Evolutionary conservation across 1,284 basidiomycete species (phyloP), one percentile per base, ranked within the genome.

Genomic region (Violaceomyces palustris): DNA sequence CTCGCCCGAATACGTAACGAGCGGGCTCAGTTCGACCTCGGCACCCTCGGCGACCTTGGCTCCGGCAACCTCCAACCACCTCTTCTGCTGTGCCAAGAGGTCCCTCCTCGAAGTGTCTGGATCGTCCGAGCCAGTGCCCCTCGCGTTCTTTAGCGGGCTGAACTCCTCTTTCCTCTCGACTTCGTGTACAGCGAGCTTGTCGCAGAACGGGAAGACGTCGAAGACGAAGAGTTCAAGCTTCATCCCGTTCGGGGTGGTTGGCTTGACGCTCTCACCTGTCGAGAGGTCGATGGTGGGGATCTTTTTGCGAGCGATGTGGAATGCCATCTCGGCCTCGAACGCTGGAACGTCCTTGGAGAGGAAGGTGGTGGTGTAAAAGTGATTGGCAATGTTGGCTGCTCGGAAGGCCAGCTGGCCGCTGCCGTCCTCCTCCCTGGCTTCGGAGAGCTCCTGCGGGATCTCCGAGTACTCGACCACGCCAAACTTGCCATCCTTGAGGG

Each of bases 141-240:
- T 88, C 2, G 92, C 93, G 67, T 99, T 99, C 80, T 99, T 99
- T 68, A 99, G 77, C 25, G 92, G 92, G 56, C 87, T 90, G 69
- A 99, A 99, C 76, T 98, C 93, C 50, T 93, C 88, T 50, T 79
- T 78, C 39, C 94, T 80, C 39, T 82, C 81, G 30, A 96, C 90
- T 74, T 97, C 92, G 73, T 97, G 78, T 24, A 97, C 88, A 29
- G 85, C 82, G 48, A 98, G 88, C 23, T 55, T 39, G 35, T 52
- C 48, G 34, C 88, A 88, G 77, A 84, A 91, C 6, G 94, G 93
- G 79, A 99, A 97, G 37, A 99, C 94, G 76, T 99, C 93, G 69
- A 98, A 99, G 39, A 99, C 87, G 76, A 98, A 99, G 76, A 96
- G 79, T 76, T 99, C 94, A 59, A 99, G 82, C 77, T 99, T 99